These are phyloP conservation scores for Vaccinium vitisidaea DNA, from an alignment of 148 eudicot genomes.

Conservation along the genomic window DNA sequence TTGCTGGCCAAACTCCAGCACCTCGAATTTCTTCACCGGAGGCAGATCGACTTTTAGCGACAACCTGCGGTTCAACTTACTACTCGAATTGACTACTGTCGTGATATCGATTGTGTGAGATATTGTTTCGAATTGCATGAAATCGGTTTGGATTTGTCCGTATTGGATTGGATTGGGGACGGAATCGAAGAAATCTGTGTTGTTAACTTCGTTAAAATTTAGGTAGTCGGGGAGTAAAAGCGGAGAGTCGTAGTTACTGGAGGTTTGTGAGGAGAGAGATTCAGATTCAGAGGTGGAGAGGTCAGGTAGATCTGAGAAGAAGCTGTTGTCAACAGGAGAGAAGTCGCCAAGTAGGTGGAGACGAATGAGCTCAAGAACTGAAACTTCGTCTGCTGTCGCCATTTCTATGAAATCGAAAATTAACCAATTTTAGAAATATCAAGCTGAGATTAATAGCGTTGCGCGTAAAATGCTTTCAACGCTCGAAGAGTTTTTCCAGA, in stretches of 20 bases:
- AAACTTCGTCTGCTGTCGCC: constrained; percentile 27
- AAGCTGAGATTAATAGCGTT: background rate
- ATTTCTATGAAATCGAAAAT: constrained; percentile 8
- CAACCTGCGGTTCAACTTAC: constrained; percentile 28
- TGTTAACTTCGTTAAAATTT: constrained; percentile 12
- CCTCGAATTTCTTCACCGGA: no score
- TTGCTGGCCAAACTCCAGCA: no score
- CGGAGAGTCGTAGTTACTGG: constrained; percentile 10
- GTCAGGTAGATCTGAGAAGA: background rate
- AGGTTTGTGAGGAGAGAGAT: constrained; percentile 15
- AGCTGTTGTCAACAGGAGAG: constrained; percentile 28
- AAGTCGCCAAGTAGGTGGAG: constrained; percentile 41
- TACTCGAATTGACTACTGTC: background rate
- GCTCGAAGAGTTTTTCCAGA: no score
- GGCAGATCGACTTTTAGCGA: no score
- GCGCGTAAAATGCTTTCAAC: no score
- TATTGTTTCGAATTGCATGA: background rate
- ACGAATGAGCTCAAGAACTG: constrained; percentile 39
- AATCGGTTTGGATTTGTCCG: background rate
- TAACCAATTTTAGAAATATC: background rate
- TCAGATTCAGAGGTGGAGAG: constrained; percentile 14
- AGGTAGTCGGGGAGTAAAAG: background rate
- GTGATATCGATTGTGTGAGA: constrained; percentile 6
- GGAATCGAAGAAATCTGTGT: constrained; percentile 13
- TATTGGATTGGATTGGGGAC: constrained; percentile 8